phyloP scores from a whole-genome alignment of 192 early-diverging fungal species.

The Umbelopsis vinacea region DNA sequence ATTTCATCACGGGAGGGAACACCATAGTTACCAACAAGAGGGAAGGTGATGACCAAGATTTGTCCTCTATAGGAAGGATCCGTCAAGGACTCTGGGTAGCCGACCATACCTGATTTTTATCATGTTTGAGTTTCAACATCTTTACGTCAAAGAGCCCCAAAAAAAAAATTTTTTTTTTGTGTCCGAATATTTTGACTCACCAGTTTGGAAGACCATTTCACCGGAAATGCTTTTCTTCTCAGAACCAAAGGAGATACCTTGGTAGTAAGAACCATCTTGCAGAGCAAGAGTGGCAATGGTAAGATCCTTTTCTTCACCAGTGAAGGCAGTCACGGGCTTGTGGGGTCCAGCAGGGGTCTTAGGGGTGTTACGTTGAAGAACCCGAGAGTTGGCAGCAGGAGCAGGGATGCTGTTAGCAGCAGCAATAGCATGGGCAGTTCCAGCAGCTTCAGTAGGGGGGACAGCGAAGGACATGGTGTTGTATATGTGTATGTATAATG shows the following conservation, averaged over 20 bases:
- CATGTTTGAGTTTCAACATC: not conserved
- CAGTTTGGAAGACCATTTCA: slow-evolving; percentile 99
- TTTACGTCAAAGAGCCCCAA: not conserved
- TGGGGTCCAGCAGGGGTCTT: slow-evolving; percentile 45
- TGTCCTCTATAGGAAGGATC: slow-evolving; percentile 99
- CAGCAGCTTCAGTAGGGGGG: slow-evolving; percentile 28
- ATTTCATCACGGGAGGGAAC: slow-evolving; percentile 88
- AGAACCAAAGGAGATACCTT: slow-evolving; percentile 95
- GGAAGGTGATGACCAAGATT: slow-evolving; percentile 97
- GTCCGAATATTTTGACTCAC: slow-evolving; percentile 48
- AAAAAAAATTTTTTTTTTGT: slow-evolving; percentile 1
- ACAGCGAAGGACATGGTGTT: slow-evolving; percentile 17
- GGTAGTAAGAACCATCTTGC: slow-evolving; percentile 82
- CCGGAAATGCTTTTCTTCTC: slow-evolving; percentile 85
- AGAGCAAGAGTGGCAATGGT: slow-evolving; percentile 76
- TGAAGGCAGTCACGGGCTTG: slow-evolving; percentile 35
- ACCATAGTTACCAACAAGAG: slow-evolving; percentile 97
- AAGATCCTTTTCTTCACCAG: slow-evolving; percentile 38
- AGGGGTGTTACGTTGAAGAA: slow-evolving; percentile 28
- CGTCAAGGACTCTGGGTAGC: slow-evolving; percentile 98
- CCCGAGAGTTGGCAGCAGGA: slow-evolving; percentile 36
- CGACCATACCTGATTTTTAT: slow-evolving; percentile 81
- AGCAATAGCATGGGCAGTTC: slow-evolving; percentile 26
- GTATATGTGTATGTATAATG: slow-evolving; percentile 16
- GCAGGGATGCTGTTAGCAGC: slow-evolving; percentile 29